Conservation (phyloP, 805 yeast genomes). For the Saccharomycopsis sp. region DNA sequence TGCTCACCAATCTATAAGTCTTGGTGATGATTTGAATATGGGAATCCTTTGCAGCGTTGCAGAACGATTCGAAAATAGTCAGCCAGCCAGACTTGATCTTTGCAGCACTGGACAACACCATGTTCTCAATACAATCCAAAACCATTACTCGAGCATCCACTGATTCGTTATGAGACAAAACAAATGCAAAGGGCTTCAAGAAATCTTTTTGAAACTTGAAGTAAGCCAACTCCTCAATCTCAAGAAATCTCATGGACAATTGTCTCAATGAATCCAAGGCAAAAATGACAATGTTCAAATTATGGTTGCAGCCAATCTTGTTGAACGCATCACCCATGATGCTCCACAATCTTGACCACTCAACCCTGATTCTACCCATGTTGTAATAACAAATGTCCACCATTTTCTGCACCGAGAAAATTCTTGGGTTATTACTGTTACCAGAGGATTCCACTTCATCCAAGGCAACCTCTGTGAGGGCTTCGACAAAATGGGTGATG, state of each 20-base stretch:
- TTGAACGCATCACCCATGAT: conserved; percentile 87
- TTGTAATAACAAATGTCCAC: conserved; percentile 97
- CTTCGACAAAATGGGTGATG: conserved; percentile 78
- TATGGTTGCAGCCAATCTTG: conserved; percentile 71
- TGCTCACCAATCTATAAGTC: conserved; percentile 45
- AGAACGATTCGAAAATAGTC: conserved; percentile 48
- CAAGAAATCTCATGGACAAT: conserved; percentile 83
- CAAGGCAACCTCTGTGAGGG: conserved; percentile 74
- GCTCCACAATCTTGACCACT: conserved; percentile 94
- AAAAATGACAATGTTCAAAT: conserved; percentile 69
- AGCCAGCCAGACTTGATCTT: conserved; percentile 91
- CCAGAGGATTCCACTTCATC: conserved; percentile 91
- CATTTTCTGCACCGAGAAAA: conserved; percentile 88
- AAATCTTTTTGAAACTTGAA: conserved; percentile 94
- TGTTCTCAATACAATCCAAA: conserved; percentile 78
- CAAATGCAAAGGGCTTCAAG: conserved; percentile 79
- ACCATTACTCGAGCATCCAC: conserved; percentile 78
- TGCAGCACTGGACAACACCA: conserved; percentile 66
- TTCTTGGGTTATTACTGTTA: conserved; percentile 72
- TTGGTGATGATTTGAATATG: conserved; percentile 4
- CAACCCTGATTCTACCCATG: conserved; percentile 91
- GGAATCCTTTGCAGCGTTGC: conserved; percentile 1
- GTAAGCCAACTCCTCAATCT: conserved; percentile 88
- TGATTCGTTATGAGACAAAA: conserved; percentile 58
- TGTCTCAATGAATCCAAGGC: conserved; percentile 94